Evolutionary conservation across 768 basidiomycete species (phyloP).

Genomic region (Lactarius akahatsu): DNA sequence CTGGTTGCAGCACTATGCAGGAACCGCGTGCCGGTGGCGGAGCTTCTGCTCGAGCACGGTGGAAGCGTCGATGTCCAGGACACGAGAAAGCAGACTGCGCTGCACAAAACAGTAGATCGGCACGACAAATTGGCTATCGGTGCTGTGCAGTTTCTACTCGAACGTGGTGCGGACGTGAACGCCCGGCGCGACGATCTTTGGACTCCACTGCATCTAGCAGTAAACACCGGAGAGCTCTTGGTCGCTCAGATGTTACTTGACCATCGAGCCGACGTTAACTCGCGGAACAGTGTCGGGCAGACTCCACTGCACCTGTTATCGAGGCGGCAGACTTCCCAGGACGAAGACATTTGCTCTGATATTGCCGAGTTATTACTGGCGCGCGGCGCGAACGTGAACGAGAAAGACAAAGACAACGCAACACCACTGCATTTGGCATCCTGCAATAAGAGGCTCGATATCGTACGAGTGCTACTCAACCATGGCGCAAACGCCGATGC

Average conservation of each 20-base stretch:
- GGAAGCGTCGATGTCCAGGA: neutral
- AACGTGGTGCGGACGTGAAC: neutral
- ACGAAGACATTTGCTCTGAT: neutral
- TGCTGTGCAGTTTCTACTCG: neutral
- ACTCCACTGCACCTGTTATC: neutral
- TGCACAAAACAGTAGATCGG: neutral
- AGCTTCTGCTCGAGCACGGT: neutral
- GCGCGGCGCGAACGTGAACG: neutral
- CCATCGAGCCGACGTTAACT: neutral
- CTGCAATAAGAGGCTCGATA: neutral
- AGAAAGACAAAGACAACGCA: neutral
- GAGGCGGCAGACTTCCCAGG: neutral
- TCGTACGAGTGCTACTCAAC: neutral
- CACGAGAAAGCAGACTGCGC: neutral
- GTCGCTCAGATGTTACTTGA: neutral
- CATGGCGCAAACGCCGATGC: neutral
- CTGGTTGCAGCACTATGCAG: too few relatives aligned
- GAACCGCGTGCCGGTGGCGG: neutral
- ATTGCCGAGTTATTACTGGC: neutral
- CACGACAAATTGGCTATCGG: neutral
- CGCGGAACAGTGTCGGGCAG: neutral
- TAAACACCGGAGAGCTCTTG: neutral
- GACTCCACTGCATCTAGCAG: neutral
- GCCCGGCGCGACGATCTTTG: neutral
- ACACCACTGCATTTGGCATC: neutral